Evolutionary conservation across 1,284 basidiomycete genomes (phyloP), one percentile per base, ranked within the genome.

Genomic region (Gomphus bonarii): DNA sequence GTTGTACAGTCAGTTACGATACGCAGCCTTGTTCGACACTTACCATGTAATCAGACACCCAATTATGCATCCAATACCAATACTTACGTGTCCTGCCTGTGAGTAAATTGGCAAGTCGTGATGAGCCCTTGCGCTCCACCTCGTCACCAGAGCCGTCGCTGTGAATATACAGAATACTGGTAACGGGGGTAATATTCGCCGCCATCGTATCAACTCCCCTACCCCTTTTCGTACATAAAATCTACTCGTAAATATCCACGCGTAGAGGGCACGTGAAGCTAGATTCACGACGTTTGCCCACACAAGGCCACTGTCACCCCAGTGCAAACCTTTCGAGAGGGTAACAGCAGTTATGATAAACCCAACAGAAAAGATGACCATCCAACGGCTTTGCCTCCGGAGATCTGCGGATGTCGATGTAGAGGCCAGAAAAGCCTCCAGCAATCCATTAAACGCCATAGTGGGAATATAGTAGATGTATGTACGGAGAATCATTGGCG

Each of bases 391-490:
- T 66, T 91, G 89, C 6, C 67, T 66, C 51, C 75, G 79, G 5
- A 94, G 69, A 66, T 90, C 85, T 1, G 68, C 63, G 0, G 82
- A 74, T 1, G 75, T 75, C 3, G 91, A 88, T 1, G 84, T 83
- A 54, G 90, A 88, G 2, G 88, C 82, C 62, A 94, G 77, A 70
- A 95, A 95, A 0, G 92, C 88, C 68, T 97, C 94, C 22, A 95
- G 73, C 1, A 89, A 80, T 3, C 94, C 94, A 67, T 97, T 97
- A 62, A 91, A 72, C 3, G 88, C 88, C 63, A 97, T 78, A 18
- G 89, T 78, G 1, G 94, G 95, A 61, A 97, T 85, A 65, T 93
- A 95, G 73, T 81, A 84, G 25, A 85, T 72, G 79, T 93, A 97
- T 0, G 85, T 83, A 25, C 73, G 70, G 3, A 97, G 78, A 33